These are phyloP conservation scores for Penicillium sumatraense DNA, from an alignment of 2,329 filamentous ascomycete genomes.

Conservation along the genomic window DNA sequence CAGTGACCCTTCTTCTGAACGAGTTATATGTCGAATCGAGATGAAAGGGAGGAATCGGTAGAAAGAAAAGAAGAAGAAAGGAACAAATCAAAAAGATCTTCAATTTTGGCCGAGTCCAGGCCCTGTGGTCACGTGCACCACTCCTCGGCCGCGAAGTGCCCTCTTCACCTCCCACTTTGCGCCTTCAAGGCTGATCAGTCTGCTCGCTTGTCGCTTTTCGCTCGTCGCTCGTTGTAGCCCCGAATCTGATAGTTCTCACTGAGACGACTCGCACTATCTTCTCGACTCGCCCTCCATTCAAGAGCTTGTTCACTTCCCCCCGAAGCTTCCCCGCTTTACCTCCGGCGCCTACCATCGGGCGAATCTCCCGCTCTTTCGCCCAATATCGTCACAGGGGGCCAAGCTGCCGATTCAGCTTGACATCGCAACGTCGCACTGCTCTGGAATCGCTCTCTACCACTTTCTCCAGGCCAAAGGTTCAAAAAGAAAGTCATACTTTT, in stretches of 20 bases:
- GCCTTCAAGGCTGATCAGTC: background rate
- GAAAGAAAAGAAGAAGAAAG: background rate
- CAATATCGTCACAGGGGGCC: constrained; percentile 10
- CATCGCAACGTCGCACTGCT: background rate
- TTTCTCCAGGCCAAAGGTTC: background rate
- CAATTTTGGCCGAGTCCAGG: constrained; percentile 9
- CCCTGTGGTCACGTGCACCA: background rate
- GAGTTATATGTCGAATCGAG: background rate
- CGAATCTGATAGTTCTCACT: background rate
- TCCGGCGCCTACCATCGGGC: constrained; percentile 15
- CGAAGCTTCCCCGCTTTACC: constrained; percentile 22
- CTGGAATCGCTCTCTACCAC: background rate
- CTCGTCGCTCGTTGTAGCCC: background rate
- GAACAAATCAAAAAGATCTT: background rate
- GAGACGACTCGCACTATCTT: background rate
- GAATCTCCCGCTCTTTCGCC: constrained; percentile 6
- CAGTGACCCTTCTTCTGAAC: background rate
- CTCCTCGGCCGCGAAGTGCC: background rate
- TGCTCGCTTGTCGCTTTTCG: background rate
- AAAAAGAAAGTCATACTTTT: background rate
- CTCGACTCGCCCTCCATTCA: background rate
- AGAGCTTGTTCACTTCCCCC: constrained; percentile 3
- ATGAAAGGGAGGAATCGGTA: background rate
- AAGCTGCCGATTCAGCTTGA: background rate
- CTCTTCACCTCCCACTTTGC: background rate